These are phyloP conservation scores for Sugiyamaella mastotermitis DNA, from an alignment of 805 yeast genomes.

Conservation along the genomic window DNA sequence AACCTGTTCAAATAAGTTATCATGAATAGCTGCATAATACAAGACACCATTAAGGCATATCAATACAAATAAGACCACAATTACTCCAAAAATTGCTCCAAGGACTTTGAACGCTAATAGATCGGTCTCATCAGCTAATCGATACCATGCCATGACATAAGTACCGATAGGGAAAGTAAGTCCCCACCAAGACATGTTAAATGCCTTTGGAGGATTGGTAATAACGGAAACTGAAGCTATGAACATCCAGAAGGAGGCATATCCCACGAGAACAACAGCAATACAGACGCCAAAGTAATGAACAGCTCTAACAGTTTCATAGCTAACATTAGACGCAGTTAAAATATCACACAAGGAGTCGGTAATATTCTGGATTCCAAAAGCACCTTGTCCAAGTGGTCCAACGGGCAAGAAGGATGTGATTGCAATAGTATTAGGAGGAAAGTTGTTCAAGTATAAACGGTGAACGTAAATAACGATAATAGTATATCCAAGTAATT, in stretches of 20 bases:
- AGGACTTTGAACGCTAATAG: constrained; percentile 56
- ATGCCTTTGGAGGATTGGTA: constrained; percentile 32
- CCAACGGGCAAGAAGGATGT: constrained; percentile 70
- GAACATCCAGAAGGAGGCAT: constrained; percentile 54
- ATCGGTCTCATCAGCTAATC: constrained; percentile 41
- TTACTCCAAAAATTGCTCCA: constrained; percentile 53
- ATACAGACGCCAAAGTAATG: constrained; percentile 33
- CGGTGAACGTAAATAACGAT: constrained; percentile 56
- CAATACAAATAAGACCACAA: constrained; percentile 38
- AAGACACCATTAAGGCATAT: constrained; percentile 26
- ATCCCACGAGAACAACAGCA: constrained; percentile 43
- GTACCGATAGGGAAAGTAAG: constrained; percentile 90
- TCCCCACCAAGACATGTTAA: constrained; percentile 66
- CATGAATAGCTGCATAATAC: not conserved
- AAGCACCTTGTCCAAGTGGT: constrained; percentile 80
- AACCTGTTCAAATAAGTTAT: constrained; percentile 1
- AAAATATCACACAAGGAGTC: constrained; percentile 31
- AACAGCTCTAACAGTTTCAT: constrained; percentile 25
- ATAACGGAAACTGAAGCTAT: constrained; percentile 35
- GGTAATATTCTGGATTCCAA: constrained; percentile 55
- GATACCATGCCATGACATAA: constrained; percentile 54
- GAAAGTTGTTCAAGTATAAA: constrained; percentile 54
- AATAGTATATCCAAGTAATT: constrained; percentile 51
- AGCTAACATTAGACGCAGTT: constrained; percentile 17
- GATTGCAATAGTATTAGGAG: constrained; percentile 49